Evolutionary conservation across 208 protist genomes (phyloP).

Genomic region (Leishmania turanica): DNA sequence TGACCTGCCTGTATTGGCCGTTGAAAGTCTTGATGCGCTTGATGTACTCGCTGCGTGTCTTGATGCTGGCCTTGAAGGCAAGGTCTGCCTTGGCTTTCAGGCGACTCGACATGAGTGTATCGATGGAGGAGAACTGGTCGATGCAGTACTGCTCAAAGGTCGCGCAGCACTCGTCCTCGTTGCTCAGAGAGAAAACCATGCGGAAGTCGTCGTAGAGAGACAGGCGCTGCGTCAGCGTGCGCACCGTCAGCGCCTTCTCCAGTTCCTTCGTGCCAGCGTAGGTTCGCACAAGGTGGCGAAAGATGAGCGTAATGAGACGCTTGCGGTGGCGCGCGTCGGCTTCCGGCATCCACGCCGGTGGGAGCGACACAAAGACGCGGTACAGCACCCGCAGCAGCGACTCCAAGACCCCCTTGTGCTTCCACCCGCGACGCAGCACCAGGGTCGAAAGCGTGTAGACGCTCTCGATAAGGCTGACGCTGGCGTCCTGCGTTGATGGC

Average conservation of each 20-base stretch:
- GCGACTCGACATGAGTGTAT: conserved; percentile 69
- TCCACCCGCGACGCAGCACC: conserved; percentile 58
- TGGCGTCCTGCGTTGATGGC: conserved; percentile 58
- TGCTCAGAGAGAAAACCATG: conserved; percentile 36
- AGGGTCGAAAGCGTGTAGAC: conserved; percentile 59
- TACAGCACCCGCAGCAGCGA: conserved; percentile 70
- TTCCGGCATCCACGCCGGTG: conserved; percentile 64
- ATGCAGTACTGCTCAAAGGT: conserved; percentile 67
- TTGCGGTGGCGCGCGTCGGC: conserved; percentile 50
- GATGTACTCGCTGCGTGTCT: conserved; percentile 78
- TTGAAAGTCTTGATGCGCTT: conserved; percentile 82
- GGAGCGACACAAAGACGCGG: conserved; percentile 62
- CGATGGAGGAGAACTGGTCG: conserved; percentile 51
- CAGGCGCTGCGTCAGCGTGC: conserved; percentile 73
- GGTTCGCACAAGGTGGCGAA: conserved; percentile 60
- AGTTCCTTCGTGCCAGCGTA: conserved; percentile 73
- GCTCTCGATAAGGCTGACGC: conserved; percentile 49
- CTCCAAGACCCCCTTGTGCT: conserved; percentile 76
- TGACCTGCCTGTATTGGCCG: conserved; percentile 43
- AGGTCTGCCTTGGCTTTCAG: conserved; percentile 73
- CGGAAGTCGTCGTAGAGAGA: conserved; percentile 80
- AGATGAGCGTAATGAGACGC: conserved; percentile 52
- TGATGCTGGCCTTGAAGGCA: conserved; percentile 64
- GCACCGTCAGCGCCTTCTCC: conserved; percentile 64
- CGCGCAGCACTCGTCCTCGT: conserved; percentile 39